These are phyloP conservation scores for Mycosphaerella sp. DNA, from an alignment of 2,329 filamentous ascomycete genomes.

Conservation along the genomic window DNA sequence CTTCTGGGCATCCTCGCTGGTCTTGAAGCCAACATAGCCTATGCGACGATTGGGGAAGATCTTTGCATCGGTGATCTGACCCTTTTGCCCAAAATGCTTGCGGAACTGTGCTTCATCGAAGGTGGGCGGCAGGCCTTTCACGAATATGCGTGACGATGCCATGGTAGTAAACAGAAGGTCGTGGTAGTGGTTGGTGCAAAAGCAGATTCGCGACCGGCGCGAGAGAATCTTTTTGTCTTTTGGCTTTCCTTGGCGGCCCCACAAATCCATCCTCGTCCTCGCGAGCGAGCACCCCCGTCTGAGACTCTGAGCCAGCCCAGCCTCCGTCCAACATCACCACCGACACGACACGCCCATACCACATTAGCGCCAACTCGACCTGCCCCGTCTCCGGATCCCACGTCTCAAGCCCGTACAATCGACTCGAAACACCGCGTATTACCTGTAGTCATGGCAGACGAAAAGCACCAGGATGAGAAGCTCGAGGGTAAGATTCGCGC, in stretches of 20 bases:
- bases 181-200: not conserved
- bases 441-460: conserved; percentile 25
- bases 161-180: conserved; percentile 35
- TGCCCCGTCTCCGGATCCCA: not conserved
- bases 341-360: not conserved
- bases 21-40: conserved; percentile 92
- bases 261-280: not conserved
- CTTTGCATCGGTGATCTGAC: conserved; percentile 83
- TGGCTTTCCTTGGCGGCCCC: not conserved
- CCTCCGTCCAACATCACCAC: not conserved
- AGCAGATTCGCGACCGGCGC: not conserved
- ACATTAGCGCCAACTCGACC: not conserved
- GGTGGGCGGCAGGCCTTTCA: conserved; percentile 71
- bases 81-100: conserved; percentile 72
- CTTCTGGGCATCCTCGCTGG: conserved; percentile 67
- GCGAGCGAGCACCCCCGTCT: too few species aligned
- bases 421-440: not conserved
- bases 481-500: conserved; percentile 59
- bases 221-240: not conserved
- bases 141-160: conserved; percentile 71
- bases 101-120: conserved; percentile 79
- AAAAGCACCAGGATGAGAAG: conserved; percentile 44
- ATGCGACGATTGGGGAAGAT: conserved; percentile 84
- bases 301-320: too few species aligned
- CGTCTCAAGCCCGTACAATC: not conserved